Conservation (phyloP, 192 early-diverging fungal genomes). For the Chytriomyces confervae region DNA sequence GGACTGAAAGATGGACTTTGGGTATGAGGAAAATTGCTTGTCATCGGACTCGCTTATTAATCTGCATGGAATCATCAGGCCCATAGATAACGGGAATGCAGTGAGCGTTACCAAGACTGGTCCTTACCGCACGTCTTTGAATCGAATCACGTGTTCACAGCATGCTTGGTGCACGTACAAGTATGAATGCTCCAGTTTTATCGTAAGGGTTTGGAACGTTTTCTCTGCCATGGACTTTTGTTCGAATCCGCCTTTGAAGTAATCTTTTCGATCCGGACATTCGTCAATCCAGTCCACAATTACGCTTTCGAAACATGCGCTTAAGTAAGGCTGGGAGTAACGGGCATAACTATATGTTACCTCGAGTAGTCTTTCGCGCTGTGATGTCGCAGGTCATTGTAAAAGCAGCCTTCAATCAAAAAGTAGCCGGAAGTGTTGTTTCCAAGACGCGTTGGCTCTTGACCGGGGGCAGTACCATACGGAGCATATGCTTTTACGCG, state of each 20-base stretch:
- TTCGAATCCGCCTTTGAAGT: slow-evolving; percentile 25
- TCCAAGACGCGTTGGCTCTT: slow-evolving; percentile 54
- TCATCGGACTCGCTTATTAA: not conserved
- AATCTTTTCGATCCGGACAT: slow-evolving; percentile 49
- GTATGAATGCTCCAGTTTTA: slow-evolving; percentile 72
- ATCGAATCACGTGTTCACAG: slow-evolving; percentile 77
- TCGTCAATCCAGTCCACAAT: slow-evolving; percentile 76
- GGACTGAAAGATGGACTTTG: slow-evolving; percentile 1
- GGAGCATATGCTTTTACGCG: not conserved
- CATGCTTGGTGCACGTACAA: slow-evolving; percentile 78
- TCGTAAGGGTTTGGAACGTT: slow-evolving; percentile 65
- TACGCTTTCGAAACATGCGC: slow-evolving; percentile 39
- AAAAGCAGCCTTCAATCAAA: slow-evolving; percentile 79
- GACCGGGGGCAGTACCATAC: slow-evolving; percentile 9
- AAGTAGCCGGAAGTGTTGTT: slow-evolving; percentile 73
- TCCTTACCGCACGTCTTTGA: slow-evolving; percentile 67
- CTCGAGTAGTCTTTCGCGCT: slow-evolving; percentile 70
- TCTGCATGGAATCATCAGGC: not conserved
- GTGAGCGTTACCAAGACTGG: not conserved
- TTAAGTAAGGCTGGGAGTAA: no score
- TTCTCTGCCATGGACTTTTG: slow-evolving; percentile 56
- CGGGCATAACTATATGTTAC: slow-evolving; percentile 36
- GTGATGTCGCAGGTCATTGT: slow-evolving; percentile 69
- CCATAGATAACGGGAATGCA: not conserved
- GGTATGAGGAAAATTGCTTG: not conserved